These are phyloP conservation scores for Yarrowia bubula DNA, from an alignment of 805 yeast species.

Conservation along the genomic window DNA sequence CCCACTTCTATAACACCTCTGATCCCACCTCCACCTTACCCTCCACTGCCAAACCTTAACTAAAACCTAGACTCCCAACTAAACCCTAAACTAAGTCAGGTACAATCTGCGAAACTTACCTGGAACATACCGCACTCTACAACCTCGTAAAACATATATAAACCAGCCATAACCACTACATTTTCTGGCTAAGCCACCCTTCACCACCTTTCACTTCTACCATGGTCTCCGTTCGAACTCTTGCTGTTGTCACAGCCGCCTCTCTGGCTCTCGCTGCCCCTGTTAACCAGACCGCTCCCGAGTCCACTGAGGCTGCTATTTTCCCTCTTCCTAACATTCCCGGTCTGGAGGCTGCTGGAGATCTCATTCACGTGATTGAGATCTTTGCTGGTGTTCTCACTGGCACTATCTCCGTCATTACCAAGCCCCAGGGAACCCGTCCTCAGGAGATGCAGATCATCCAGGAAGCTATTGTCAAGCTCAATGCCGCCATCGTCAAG, in stretches of 20 bases:
- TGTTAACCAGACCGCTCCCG: not conserved
- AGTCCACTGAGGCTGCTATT: not conserved
- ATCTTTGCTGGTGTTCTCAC: constrained; percentile 7
- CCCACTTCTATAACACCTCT: too few relatives aligned
- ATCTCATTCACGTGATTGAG: constrained; percentile 6
- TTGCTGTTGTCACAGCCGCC: not conserved
- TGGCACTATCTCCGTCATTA: not conserved
- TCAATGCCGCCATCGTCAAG: constrained; percentile 4
- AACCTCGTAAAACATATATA: not conserved
- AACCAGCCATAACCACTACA: too few relatives aligned
- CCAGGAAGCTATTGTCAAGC: constrained; percentile 7
- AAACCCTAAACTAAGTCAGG: too few relatives aligned
- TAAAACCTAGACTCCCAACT: too few relatives aligned
- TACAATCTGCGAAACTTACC: too few relatives aligned
- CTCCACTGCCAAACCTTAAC: too few relatives aligned
- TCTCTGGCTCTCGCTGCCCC: constrained; percentile 13
- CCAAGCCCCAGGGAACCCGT: constrained; percentile 24
- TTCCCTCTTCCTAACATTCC: constrained; percentile 19
- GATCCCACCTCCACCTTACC: too few relatives aligned
- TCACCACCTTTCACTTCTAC: not conserved
- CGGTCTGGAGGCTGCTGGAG: constrained; percentile 12
- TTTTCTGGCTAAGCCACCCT: too few relatives aligned
- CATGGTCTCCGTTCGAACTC: constrained; percentile 13
- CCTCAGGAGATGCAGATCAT: constrained; percentile 15
- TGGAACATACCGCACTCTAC: too few relatives aligned